Evolutionary conservation across 768 basidiomycete species (phyloP).

Genomic region (Boletus pseudo-olivaceus): DNA sequence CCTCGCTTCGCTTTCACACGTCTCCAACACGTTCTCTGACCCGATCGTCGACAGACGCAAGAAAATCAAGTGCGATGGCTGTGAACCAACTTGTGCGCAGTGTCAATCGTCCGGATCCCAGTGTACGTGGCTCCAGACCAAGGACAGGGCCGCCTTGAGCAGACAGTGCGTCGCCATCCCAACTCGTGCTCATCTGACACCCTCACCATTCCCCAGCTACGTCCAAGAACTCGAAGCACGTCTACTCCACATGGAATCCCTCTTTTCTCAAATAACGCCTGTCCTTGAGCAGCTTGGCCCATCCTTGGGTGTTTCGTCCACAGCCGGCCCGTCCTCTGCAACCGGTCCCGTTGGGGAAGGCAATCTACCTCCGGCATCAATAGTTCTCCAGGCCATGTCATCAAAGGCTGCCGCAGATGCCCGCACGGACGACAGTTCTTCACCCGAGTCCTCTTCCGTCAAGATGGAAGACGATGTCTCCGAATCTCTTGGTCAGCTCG

Average conservation of each 20-base stretch:
- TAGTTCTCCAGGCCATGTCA: constrained; percentile 35
- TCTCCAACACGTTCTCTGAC: constrained; percentile 16
- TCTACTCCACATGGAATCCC: constrained; percentile 80
- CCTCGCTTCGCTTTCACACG: constrained; percentile 6
- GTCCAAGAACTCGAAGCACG: constrained; percentile 89
- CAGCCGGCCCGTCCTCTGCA: constrained; percentile 29
- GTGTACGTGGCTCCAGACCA: constrained; percentile 89
- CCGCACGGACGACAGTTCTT: constrained; percentile 31
- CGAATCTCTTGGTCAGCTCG: constrained; percentile 84
- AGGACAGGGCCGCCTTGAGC: constrained; percentile 85
- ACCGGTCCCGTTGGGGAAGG: constrained; percentile 12
- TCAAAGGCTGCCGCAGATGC: constrained; percentile 36
- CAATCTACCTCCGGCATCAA: constrained; percentile 24
- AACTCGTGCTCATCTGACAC: constrained; percentile 2
- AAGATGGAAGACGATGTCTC: constrained; percentile 66
- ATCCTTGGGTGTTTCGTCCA: constrained; percentile 41
- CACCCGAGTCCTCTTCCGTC: constrained; percentile 31
- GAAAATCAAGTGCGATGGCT: constrained; percentile 92
- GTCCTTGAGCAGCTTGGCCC: constrained; percentile 71
- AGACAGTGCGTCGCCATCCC: constrained; percentile 62
- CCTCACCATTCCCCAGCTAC: constrained; percentile 51
- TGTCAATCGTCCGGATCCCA: constrained; percentile 69
- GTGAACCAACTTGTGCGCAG: constrained; percentile 82
- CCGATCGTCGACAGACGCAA: constrained; percentile 55
- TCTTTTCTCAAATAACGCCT: constrained; percentile 81